A percentile compares a stretch with the other conserved stretches of the same genome.
These are phyloP conservation scores for Fusarium sp. DNA, from an alignment of 2,329 filamentous ascomycete species.

Conservation along the genomic window DNA sequence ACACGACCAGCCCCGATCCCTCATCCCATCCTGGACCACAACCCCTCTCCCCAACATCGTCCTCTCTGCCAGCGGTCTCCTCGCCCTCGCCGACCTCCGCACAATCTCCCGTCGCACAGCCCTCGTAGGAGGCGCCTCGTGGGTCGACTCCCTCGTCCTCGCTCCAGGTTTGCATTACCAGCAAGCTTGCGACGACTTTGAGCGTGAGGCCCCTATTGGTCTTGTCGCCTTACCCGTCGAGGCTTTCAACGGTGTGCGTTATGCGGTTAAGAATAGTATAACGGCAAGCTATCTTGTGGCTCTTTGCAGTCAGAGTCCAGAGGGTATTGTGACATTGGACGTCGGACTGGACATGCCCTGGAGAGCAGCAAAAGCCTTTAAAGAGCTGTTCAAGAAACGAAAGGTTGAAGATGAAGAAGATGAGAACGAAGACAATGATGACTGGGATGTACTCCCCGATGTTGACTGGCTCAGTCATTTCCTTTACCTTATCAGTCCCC, in stretches of 20 bases:
- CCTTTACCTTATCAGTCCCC: conserved; percentile 59
- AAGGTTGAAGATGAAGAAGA: conserved; percentile 16
- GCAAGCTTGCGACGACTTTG: conserved; percentile 64
- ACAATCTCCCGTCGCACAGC: conserved; percentile 67
- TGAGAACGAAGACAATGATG: conserved; percentile 32
- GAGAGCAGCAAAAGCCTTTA: conserved; percentile 33
- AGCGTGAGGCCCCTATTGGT: conserved; percentile 50
- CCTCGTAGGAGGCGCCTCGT: conserved; percentile 65
- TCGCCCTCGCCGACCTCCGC: conserved; percentile 68
- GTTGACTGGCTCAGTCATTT: conserved; percentile 60
- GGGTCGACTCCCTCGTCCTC: conserved; percentile 66
- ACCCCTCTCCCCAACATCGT: conserved; percentile 58
- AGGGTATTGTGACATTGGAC: conserved; percentile 42
- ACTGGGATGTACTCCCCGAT: conserved; percentile 40
- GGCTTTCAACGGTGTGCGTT: conserved; percentile 35
- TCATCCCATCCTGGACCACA: conserved; percentile 56
- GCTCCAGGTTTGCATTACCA: conserved; percentile 71
- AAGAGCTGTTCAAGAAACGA: conserved; percentile 6
- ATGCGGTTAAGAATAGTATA: conserved; percentile 60
- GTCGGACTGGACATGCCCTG: conserved; percentile 39
- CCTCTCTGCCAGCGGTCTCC: conserved; percentile 63
- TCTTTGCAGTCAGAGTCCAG: conserved; percentile 36
- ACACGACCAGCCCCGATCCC: conserved; percentile 30
- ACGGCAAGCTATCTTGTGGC: conserved; percentile 59
- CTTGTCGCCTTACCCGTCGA: conserved; percentile 40